Percentiles rank a stretch among this genome's conserved stretches.
Evolutionary conservation across 768 basidiomycete species (phyloP).

Genomic region (Leccinum fibrillosum): DNA sequence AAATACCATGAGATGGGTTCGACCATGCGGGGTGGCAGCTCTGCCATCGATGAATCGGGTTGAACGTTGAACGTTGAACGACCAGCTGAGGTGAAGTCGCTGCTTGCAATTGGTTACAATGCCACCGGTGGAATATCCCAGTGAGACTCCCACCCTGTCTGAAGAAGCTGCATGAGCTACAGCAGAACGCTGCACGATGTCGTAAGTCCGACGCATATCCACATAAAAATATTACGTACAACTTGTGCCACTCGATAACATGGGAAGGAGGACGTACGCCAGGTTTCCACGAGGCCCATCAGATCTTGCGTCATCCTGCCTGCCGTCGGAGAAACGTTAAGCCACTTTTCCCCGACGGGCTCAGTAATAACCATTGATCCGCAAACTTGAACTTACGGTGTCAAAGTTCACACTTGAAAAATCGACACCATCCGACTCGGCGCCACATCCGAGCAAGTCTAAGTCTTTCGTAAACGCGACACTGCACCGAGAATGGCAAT

Average conservation of each 20-base stretch:
- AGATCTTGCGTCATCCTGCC: neutral
- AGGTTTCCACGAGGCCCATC: neutral
- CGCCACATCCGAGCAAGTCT: neutral
- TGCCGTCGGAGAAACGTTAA: neutral
- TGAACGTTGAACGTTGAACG: neutral
- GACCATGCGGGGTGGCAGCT: neutral
- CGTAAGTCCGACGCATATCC: neutral
- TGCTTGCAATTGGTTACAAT: neutral
- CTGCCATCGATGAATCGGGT: neutral
- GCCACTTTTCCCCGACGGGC: neutral
- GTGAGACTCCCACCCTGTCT: neutral
- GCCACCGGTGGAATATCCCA: neutral
- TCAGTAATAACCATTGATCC: neutral
- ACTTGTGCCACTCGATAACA: neutral
- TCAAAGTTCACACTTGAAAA: neutral
- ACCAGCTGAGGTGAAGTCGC: neutral
- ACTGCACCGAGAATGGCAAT: neutral
- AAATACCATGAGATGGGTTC: neutral
- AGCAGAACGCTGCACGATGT: neutral
- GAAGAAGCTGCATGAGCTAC: neutral
- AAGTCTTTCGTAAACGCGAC: neutral
- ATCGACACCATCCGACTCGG: neutral
- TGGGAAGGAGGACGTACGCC: neutral
- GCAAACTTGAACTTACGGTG: neutral
- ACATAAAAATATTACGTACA: neutral